Evolutionary conservation across 176 grass and related monocot species (phyloP), one percentile per base, ranked within the genome.

Genomic region (Otatea glauca): DNA sequence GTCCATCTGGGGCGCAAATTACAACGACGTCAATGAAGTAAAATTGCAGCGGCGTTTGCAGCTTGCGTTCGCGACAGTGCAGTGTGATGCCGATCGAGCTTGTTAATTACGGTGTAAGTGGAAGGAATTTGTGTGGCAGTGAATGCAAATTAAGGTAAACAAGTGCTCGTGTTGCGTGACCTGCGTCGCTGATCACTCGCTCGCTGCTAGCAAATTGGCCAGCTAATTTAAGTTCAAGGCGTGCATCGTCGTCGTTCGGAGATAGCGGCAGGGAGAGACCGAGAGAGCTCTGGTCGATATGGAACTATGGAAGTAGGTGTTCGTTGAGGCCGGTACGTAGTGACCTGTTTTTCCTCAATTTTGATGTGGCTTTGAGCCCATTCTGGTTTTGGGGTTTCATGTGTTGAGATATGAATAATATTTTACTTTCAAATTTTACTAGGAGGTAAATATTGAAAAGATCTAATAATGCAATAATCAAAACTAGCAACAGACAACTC

Each of bases 11-110:
- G 54, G 56, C 0, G 69, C 63, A 72, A 16, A 20, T 75, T 32
- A 80, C 32, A 73, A 38, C 67, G 64, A 68, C 59, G 59, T 55
- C 37, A 65, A 45, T 34, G 69, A 34, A 56, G 4, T 21, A 66
- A 32, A 73, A 48, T 37, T 38, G 6, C 41, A 7, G 7, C 17
- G 37, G 11, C 38, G 35, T 21, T 45, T 16, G 59, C 48, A 62
- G 15, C 60, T 63, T 63, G 60, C 24, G 24, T 14, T 13, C 2
- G 23, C 13, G 60, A 29, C 25, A 15, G 25, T 63, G 60, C 24
- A 29, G 12, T 29, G 9, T 4, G 68, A 59, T 21, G 38, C 29
- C 12, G 45, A 23, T 21, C 42, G 27, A 65, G 43, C 24, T 29
- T 14, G 60, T 27, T 63, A 63, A 63, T 20, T 11, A 49, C 29